Base-by-base conservation (phyloP, 208 protist genomes). In the Acanthamoeba triangularis region DNA sequence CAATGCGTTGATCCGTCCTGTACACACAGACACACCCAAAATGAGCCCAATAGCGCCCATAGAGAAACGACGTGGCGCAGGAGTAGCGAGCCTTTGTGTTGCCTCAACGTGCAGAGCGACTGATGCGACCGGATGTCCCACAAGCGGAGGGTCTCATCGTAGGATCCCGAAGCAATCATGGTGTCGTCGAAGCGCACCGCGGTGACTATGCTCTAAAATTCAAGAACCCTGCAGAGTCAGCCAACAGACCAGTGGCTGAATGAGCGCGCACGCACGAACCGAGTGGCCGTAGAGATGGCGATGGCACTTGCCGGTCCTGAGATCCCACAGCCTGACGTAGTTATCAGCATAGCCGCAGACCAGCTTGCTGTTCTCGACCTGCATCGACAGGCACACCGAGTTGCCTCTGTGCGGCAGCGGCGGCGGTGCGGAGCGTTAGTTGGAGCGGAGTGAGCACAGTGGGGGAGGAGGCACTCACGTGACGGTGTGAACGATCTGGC, bases 321-420 rank as follows among this genome's bases (percentile, higher is more conserved):
- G 49, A 13, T 91, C 84, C 84, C 84, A 91, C 33, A 91, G 30
- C 84, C 59, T 28, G 56, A 91, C 72, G 56, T 63, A 72, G n/a
- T n/a, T 11, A 35, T 91, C 59, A 14, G 23, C 41, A 20, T 91
- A 91, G 13, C 84, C 84, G 59, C 84, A 91, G 16, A 91, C 54
- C 28, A 91, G 47, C 84, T 37, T 91, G 56, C 37, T 69, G 11
- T 25, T 23, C 35, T 63, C 59, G n/a, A 69, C 10, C 56, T 91
- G 84, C 28, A 91, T 33, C 44, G 76, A 16, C 1, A 47, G 16
- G 76, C 76, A 85, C 5, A 59, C 35, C 76, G 76, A 85, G 76
- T 85, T 85, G 23, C 33, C 11, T 25, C 76, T 85, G 72, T 25
- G 18, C 28, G 3, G 37, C 3, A 3, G 37, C 3, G n/a, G n/a